Percentiles rank a stretch among this genome's conserved stretches.
Conservation (phyloP, 2,329 filamentous ascomycete species). For the Dactylellina sp. region DNA sequence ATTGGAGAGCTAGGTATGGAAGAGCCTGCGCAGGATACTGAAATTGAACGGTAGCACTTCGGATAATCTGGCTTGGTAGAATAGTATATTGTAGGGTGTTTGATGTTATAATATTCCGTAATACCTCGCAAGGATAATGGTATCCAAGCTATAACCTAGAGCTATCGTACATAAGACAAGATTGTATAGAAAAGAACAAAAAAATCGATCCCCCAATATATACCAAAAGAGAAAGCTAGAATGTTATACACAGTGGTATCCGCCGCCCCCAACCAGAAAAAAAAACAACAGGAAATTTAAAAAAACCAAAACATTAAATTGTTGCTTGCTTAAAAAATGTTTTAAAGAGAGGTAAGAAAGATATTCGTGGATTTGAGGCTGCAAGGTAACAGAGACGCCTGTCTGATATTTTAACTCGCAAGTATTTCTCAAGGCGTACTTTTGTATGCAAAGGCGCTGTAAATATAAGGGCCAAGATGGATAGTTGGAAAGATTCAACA, state of each 20-base stretch:
- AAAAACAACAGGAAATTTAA: slow-evolving; percentile 18
- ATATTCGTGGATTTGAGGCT: neutral
- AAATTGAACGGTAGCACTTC: too few species aligned
- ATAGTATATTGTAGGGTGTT: slow-evolving; percentile 1
- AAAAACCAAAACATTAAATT: slow-evolving; percentile 34
- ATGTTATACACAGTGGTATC: slow-evolving; percentile 51
- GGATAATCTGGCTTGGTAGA: too few species aligned
- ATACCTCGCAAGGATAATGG: neutral
- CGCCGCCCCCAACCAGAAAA: slow-evolving; percentile 14
- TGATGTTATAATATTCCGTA: neutral
- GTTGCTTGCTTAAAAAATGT: slow-evolving; percentile 11
- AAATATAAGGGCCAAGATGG: neutral
- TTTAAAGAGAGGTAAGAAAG: slow-evolving; percentile 13
- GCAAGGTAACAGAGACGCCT: neutral
- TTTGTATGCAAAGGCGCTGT: neutral
- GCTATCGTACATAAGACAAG: slow-evolving; percentile 19
- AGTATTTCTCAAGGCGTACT: neutral
- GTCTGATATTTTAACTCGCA: slow-evolving; percentile 17
- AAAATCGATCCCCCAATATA: slow-evolving; percentile 33
- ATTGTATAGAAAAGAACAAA: slow-evolving; percentile 4
- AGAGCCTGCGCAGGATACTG: too few species aligned
- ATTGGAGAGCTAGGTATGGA: slow-evolving; percentile 2
- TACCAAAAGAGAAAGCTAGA: slow-evolving; percentile 14
- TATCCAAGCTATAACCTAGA: slow-evolving; percentile 15
- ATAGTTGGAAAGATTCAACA: slow-evolving; percentile 6